These are phyloP conservation scores for Salix koriyanagi DNA, from an alignment of 345 rosid genomes.

Conservation along the genomic window DNA sequence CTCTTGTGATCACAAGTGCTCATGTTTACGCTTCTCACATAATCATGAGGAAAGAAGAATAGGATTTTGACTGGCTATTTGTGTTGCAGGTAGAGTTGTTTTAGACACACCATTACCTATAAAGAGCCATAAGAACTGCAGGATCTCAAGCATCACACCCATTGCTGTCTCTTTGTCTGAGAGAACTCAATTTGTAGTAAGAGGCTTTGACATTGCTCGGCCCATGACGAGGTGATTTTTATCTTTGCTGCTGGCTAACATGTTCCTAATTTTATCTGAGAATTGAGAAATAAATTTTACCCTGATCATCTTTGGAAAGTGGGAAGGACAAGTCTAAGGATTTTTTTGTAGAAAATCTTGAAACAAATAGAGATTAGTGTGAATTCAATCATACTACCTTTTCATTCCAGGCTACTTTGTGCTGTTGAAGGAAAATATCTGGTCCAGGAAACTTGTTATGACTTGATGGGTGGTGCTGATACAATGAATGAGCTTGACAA, in stretches of 20 bases:
- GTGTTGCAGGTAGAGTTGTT: constrained; percentile 55
- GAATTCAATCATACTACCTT: neutral
- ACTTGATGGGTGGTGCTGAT: constrained; percentile 40
- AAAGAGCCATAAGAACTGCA: constrained; percentile 46
- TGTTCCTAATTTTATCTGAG: neutral
- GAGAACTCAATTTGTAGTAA: constrained; percentile 57
- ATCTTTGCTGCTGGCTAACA: neutral
- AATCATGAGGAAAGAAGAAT: neutral
- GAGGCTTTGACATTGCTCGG: constrained; percentile 66
- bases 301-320: neutral
- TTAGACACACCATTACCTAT: constrained; percentile 63
- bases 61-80: constrained; percentile 14
- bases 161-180: constrained; percentile 63
- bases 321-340: neutral
- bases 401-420: constrained; percentile 67
- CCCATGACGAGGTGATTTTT: constrained; percentile 54
- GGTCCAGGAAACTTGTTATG: constrained; percentile 54
- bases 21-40: neutral
- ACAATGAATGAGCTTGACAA: constrained; percentile 41
- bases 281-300: neutral
- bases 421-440: constrained; percentile 89
- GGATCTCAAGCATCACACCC: constrained; percentile 65
- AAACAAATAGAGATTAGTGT: neutral
- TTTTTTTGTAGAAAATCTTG: neutral
- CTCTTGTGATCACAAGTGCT: neutral